phyloP scores from a whole-genome alignment of 345 rosid genomes.

The Anastatica hierochuntica region DNA sequence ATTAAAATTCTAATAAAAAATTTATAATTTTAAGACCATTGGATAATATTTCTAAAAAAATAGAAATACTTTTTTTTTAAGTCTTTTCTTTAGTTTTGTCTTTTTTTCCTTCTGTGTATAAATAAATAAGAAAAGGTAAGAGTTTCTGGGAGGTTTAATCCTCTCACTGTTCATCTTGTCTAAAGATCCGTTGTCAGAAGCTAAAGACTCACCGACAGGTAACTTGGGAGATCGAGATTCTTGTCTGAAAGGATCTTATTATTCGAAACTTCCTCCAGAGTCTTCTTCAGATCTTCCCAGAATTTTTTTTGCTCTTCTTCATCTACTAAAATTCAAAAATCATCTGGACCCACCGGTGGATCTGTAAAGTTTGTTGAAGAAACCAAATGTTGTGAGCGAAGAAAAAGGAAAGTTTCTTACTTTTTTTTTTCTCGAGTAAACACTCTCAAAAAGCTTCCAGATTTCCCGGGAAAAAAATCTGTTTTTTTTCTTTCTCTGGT shows the following conservation, averaged over 20 bases:
- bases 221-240: conserved; percentile 20
- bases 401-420: background rate
- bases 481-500: no score
- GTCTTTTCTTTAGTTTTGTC: background rate
- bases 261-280: conserved; percentile 8
- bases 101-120: background rate
- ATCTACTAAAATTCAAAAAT: background rate
- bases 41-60: no score
- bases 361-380: conserved; percentile 20
- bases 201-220: conserved; percentile 23
- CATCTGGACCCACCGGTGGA: conserved; percentile 11
- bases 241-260: conserved; percentile 17
- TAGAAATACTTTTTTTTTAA: no score
- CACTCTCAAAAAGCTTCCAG: background rate
- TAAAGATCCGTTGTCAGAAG: conserved; percentile 27
- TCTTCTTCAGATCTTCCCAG: conserved; percentile 4
- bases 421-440: background rate
- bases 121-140: background rate
- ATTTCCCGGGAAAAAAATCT: background rate
- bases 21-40: no score
- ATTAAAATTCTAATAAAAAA: no score
- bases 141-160: background rate
- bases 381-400: background rate
- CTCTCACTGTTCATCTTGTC: conserved; percentile 14
- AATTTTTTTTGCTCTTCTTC: background rate